These are phyloP conservation scores for Clarireedia homoeocarpa DNA, from an alignment of 2,329 filamentous ascomycete species.

Conservation along the genomic window DNA sequence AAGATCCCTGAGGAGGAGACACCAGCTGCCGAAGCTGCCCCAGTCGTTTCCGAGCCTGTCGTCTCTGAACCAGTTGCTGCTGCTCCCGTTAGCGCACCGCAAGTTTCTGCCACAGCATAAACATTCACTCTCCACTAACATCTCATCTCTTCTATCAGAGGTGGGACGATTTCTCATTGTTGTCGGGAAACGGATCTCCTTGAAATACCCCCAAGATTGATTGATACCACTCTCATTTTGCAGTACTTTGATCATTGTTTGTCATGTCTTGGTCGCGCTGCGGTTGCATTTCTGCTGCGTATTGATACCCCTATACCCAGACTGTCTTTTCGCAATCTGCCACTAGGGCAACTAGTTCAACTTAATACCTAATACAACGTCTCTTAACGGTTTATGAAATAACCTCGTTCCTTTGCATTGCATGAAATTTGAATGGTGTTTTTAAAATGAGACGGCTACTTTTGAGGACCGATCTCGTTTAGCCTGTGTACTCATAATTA, in stretches of 20 bases:
- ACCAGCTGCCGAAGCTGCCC: slow-evolving; percentile 24
- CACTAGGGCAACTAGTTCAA: slow-evolving; percentile 29
- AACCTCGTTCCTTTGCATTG: not conserved
- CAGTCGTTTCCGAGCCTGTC: slow-evolving; percentile 18
- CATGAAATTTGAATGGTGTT: not conserved
- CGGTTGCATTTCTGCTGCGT: slow-evolving; percentile 27
- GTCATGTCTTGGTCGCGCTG: slow-evolving; percentile 19
- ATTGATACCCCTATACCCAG: slow-evolving; percentile 35
- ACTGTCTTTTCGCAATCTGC: slow-evolving; percentile 32
- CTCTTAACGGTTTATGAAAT: slow-evolving; percentile 15
- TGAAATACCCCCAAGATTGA: slow-evolving; percentile 31
- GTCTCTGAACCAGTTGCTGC: slow-evolving; percentile 19
- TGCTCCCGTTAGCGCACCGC: slow-evolving; percentile 20
- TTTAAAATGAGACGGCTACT: not conserved
- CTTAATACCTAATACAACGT: slow-evolving; percentile 32
- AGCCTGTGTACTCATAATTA: no score
- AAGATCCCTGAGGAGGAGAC: slow-evolving; percentile 21
- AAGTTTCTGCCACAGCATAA: slow-evolving; percentile 29
- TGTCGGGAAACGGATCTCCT: slow-evolving; percentile 30
- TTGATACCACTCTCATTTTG: slow-evolving; percentile 33
- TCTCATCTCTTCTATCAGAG: slow-evolving; percentile 1
- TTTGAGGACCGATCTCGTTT: not conserved
- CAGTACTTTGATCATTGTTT: slow-evolving; percentile 26
- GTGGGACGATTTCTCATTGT: slow-evolving; percentile 19
- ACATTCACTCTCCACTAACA: slow-evolving; percentile 3